Conservation (phyloP, 1,284 basidiomycete species). For the Ustilago xerochloae region DNA sequence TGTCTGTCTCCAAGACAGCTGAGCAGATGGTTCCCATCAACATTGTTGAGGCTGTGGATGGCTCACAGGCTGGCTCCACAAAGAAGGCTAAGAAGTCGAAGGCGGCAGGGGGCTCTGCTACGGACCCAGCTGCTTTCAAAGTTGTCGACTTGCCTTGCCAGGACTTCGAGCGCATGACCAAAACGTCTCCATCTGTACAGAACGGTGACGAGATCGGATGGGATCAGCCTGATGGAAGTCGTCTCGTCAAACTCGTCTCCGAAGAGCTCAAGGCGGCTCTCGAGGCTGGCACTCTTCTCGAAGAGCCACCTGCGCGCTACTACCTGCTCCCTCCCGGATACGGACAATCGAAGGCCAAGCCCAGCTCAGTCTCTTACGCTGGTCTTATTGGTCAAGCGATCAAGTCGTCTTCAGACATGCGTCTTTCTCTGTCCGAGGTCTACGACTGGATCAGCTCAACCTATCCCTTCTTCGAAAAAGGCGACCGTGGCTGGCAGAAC, state of each 20-base stretch:
- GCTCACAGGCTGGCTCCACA: slow-evolving; percentile 3
- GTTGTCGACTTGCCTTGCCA: slow-evolving; percentile 37
- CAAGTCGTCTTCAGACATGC: slow-evolving; percentile 82
- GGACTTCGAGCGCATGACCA: slow-evolving; percentile 45
- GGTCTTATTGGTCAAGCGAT: slow-evolving; percentile 95
- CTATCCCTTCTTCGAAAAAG: slow-evolving; percentile 90
- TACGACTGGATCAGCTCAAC: slow-evolving; percentile 94
- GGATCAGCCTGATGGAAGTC: slow-evolving; percentile 64
- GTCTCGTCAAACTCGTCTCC: slow-evolving; percentile 64
- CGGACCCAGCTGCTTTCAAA: slow-evolving; percentile 27
- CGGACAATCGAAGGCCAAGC: slow-evolving; percentile 59
- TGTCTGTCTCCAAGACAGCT: slow-evolving; percentile 2
- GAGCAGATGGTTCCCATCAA: not conserved
- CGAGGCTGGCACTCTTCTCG: slow-evolving; percentile 57
- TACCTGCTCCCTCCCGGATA: slow-evolving; percentile 62
- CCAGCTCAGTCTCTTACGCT: slow-evolving; percentile 78
- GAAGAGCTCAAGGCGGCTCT: slow-evolving; percentile 65
- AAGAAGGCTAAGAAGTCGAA: slow-evolving; percentile 44
- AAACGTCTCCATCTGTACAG: slow-evolving; percentile 26
- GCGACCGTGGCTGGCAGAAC: slow-evolving; percentile 93
- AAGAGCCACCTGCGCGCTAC: slow-evolving; percentile 62
- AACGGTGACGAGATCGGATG: slow-evolving; percentile 56
- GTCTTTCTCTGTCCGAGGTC: slow-evolving; percentile 91
- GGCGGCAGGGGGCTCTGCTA: slow-evolving; percentile 13
- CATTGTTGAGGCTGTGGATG: slow-evolving; percentile 3